A percentile compares a stretch with the other conserved stretches of the same genome.
Conservation (phyloP, 257 asterid genomes). For the Ilex aquifolium region DNA sequence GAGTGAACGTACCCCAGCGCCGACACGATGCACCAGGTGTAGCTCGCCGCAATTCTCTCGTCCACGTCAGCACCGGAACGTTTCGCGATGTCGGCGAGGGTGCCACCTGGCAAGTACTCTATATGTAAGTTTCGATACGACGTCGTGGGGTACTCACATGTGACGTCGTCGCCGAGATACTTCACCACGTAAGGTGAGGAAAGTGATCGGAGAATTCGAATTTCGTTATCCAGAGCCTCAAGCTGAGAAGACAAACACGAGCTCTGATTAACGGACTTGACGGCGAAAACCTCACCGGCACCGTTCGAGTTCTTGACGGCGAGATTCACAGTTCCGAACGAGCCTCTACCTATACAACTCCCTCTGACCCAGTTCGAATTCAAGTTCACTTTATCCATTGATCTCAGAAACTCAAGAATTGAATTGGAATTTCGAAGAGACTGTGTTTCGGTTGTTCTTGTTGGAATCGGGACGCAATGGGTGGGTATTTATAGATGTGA, state of each 20-base stretch:
- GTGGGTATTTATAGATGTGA: neutral
- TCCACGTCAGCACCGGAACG: neutral
- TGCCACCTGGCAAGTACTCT: constrained; percentile 54
- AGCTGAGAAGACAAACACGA: constrained; percentile 26
- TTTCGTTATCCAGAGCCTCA: constrained; percentile 48
- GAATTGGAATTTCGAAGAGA: neutral
- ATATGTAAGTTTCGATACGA: constrained; percentile 37
- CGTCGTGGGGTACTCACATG: constrained; percentile 9
- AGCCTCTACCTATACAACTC: constrained; percentile 46
- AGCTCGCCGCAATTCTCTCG: constrained; percentile 19
- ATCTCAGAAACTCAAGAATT: too few species aligned
- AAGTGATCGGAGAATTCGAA: constrained; percentile 30
- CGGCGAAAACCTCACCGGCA: constrained; percentile 39
- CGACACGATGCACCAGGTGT: constrained; percentile 48
- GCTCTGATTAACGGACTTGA: constrained; percentile 36
- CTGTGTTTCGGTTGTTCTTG: neutral
- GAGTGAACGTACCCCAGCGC: constrained; percentile 47
- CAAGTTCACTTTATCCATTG: constrained; percentile 14
- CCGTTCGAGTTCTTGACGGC: constrained; percentile 24
- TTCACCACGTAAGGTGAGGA: constrained; percentile 49
- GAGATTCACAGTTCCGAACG: constrained; percentile 42
- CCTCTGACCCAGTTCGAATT: constrained; percentile 34
- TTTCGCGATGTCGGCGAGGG: constrained; percentile 32
- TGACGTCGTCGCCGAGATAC: constrained; percentile 47
- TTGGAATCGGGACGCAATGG: neutral